These are phyloP conservation scores for Colletotrichum tropicicola DNA, from an alignment of 2,329 filamentous ascomycete species.

Conservation along the genomic window DNA sequence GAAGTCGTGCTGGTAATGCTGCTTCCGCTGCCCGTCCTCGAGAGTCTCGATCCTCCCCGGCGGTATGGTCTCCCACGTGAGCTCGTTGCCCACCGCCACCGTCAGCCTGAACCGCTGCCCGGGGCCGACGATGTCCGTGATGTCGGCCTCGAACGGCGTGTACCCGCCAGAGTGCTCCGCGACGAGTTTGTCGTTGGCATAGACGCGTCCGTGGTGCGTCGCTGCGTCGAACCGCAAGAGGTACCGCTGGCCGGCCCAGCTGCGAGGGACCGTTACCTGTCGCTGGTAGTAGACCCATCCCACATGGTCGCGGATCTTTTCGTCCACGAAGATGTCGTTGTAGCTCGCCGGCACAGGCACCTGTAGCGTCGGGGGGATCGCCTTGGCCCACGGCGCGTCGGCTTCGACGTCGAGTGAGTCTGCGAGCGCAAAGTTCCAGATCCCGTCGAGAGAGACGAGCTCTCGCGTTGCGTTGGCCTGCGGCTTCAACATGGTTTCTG, in stretches of 20 bases:
- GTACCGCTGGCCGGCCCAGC: constrained; percentile 32
- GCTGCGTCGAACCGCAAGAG: constrained; percentile 38
- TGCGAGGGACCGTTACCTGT: constrained; percentile 34
- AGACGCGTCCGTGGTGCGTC: constrained; percentile 38
- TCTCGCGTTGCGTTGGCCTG: constrained; percentile 29
- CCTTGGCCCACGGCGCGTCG: constrained; percentile 38
- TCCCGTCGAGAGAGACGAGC: constrained; percentile 33
- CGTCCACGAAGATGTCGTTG: constrained; percentile 36
- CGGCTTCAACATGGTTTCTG: constrained; percentile 31
- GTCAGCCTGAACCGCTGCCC: constrained; percentile 38
- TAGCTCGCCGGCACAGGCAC: constrained; percentile 36
- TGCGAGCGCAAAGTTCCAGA: constrained; percentile 36
- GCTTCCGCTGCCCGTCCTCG: constrained; percentile 31
- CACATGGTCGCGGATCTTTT: constrained; percentile 37
- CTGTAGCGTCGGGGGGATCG: constrained; percentile 32
- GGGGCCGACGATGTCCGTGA: constrained; percentile 32
- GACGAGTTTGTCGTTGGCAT: constrained; percentile 36
- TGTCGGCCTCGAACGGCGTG: constrained; percentile 38
- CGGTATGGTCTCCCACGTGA: constrained; percentile 40
- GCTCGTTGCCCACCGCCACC: constrained; percentile 40
- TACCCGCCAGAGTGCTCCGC: constrained; percentile 38
- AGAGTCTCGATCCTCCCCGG: constrained; percentile 31
- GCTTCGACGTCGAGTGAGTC: constrained; percentile 20
- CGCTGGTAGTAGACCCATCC: constrained; percentile 43
- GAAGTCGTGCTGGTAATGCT: constrained; percentile 41